These are phyloP conservation scores for Heterobasidion occidentale DNA, from an alignment of 1,284 basidiomycete species.

Conservation along the genomic window DNA sequence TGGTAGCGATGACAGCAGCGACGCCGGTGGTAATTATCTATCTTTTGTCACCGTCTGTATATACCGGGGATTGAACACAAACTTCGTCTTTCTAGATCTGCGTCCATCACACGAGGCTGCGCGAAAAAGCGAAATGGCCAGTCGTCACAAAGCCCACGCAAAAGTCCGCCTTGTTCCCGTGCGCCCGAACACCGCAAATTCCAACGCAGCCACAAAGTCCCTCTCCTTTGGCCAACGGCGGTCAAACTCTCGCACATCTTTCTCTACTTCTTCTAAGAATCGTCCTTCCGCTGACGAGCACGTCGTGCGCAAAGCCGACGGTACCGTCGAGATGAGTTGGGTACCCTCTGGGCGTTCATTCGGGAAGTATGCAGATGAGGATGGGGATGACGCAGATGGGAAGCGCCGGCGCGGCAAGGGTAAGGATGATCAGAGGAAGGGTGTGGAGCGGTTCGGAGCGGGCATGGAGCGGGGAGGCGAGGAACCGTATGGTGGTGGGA, in stretches of 20 bases:
- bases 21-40: constrained; percentile 38
- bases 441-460: constrained; percentile 74
- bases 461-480: constrained; percentile 77
- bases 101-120: background rate
- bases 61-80: background rate
- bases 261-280: background rate
- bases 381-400: constrained; percentile 25
- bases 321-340: constrained; percentile 62
- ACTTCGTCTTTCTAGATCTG: background rate
- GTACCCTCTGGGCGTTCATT: constrained; percentile 34
- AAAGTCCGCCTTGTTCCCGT: constrained; percentile 58
- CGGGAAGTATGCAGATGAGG: constrained; percentile 15
- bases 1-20: constrained; percentile 18
- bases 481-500: constrained; percentile 24
- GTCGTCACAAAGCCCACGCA: background rate
- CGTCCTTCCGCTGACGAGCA: constrained; percentile 9
- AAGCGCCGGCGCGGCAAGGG: constrained; percentile 25
- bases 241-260: constrained; percentile 15
- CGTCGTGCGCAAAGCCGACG: constrained; percentile 28
- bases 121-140: background rate
- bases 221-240: constrained; percentile 68
- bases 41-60: background rate
- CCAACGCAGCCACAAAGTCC: constrained; percentile 14
- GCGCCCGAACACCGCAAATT: constrained; percentile 21
- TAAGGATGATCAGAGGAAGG: constrained; percentile 39